Conservation (phyloP, 768 basidiomycete species). For the Serpula lacrymans region DNA sequence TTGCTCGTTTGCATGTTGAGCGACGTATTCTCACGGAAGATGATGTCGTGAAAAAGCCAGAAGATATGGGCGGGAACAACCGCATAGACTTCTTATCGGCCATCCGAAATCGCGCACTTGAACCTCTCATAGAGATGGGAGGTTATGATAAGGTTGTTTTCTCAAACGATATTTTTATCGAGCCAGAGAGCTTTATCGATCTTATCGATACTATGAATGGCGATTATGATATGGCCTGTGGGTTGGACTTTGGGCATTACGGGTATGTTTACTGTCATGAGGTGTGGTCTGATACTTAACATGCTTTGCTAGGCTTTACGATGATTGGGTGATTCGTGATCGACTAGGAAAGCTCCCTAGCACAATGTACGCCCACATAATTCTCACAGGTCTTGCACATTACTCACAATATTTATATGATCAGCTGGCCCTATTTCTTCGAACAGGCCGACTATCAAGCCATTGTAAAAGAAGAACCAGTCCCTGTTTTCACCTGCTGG, state of each 20-base stretch:
- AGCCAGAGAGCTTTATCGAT: constrained; percentile 37
- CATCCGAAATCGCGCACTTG: constrained; percentile 39
- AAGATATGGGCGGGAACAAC: constrained; percentile 13
- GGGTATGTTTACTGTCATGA: constrained; percentile 17
- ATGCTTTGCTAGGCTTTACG: constrained; percentile 24
- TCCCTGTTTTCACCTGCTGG: constrained; percentile 44
- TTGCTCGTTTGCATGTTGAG: constrained; percentile 20
- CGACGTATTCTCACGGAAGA: constrained; percentile 29
- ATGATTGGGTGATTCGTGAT: constrained; percentile 37
- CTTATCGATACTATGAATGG: constrained; percentile 35
- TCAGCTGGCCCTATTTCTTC: constrained; percentile 40
- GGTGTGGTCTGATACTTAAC: too few species aligned
- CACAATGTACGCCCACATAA: constrained; percentile 5
- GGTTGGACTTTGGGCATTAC: constrained; percentile 33
- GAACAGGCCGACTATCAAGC: constrained; percentile 33
- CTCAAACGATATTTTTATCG: constrained; percentile 40
- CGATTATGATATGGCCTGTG: constrained; percentile 42
- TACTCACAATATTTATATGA: too few species aligned
- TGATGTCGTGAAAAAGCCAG: constrained; percentile 18
- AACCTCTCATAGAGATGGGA: constrained; percentile 34
- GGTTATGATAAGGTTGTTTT: constrained; percentile 39
- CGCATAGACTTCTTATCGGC: constrained; percentile 37
- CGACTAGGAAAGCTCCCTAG: constrained; percentile 24
- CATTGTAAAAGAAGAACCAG: constrained; percentile 36
- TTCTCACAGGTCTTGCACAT: too few species aligned